Evolutionary conservation across 257 asterid genomes (phyloP), one percentile per base, ranked within the genome.

Genomic region (Craterostigma plantagineum): DNA sequence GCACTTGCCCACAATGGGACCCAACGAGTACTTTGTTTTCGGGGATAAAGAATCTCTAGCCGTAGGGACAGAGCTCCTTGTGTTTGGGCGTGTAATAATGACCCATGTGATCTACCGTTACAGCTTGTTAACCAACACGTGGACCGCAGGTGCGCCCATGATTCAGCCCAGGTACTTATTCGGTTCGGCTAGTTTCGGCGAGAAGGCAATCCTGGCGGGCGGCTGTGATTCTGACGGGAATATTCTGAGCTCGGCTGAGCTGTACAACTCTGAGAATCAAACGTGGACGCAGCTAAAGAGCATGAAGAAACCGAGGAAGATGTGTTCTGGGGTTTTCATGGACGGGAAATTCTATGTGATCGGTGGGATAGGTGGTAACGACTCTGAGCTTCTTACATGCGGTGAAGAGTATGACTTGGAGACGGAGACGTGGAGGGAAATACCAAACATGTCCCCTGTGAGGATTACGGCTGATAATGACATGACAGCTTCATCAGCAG

Each of bases 11-110:
- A 56, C 58, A 10, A 79, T 83, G 92, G 56, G 63, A 17, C 70
- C 87, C 5, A 72, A 90, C 4, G 84, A 83, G 0, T 73, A 77
- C 64, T 83, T 90, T 4, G 54, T 63, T 10, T 74, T 74, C 42
- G 77, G 92, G 0, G 98, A 90, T 50, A 90, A 79, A 62, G 99
- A 90, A 51, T 90, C 99, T 14, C 50, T 90, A 52, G 95, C 99
- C 0, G 99, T 90, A 42, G 99, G 99, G 9, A 90, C 95, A 0
- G 95, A 90, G 68, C 91, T 90, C 14, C 94, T 90, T 35, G 92
- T 90, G 45, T 90, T 90, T 3, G 99, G 99, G 9, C 69, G 61
- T 60, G 92, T 65, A 58, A 55, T 75, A 14, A 47, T 67, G 67
- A 54, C 92, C 12, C 91, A 79, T 33, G 91, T 77, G 23, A 79